phyloP scores from a whole-genome alignment of 176 grass and related monocot genomes.

The Panicum miliaceum region DNA sequence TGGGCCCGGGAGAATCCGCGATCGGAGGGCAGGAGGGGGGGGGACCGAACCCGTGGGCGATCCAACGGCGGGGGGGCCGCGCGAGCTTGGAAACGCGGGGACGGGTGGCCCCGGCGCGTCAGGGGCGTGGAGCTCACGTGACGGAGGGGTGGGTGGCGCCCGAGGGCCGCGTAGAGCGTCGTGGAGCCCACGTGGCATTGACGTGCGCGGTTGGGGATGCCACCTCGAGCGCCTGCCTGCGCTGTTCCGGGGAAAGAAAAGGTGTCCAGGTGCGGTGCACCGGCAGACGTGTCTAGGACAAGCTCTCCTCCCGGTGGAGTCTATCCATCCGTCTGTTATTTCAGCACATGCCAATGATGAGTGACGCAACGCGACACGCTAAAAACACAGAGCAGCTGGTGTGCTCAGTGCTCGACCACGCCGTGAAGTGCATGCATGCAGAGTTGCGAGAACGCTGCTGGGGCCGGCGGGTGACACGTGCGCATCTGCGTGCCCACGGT shows the following conservation, averaged over 20 bases:
- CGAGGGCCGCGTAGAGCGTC: not conserved
- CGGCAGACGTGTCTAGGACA: not conserved
- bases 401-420: not conserved
- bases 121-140: not conserved
- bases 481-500: too few relatives aligned
- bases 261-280: slow-evolving; percentile 33
- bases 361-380: not conserved
- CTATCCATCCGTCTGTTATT: not conserved
- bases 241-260: not conserved
- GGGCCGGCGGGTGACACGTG: too few relatives aligned
- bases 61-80: not conserved
- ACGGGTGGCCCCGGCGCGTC: not conserved
- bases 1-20: not conserved
- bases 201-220: slow-evolving; percentile 19
- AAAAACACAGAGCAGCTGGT: not conserved
- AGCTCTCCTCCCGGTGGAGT: not conserved
- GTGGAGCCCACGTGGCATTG: slow-evolving; percentile 45
- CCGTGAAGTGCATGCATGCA: not conserved
- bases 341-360: not conserved
- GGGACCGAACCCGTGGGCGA: not conserved
- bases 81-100: not conserved
- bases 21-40: not conserved
- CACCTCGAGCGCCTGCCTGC: not conserved
- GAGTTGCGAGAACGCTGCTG: too few relatives aligned
- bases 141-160: not conserved